Percentiles rank a stretch among this genome's conserved stretches.
Conservation (phyloP, 1,139 yeast species). For the Hansenula sp. region DNA sequence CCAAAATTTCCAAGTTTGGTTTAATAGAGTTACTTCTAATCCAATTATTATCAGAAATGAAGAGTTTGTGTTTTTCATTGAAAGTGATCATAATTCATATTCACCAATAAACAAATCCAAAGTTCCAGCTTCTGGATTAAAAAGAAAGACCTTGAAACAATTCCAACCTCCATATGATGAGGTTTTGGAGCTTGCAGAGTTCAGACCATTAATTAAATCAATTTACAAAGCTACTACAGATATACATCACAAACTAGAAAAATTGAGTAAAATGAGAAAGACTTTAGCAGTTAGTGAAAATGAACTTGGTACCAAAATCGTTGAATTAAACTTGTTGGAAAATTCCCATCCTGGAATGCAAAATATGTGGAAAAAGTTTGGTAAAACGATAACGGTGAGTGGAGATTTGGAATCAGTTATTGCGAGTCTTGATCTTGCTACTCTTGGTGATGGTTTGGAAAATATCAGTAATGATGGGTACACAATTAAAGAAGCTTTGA, state of each 20-base stretch:
- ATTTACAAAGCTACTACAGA: slow-evolving; percentile 61
- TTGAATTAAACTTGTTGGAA: slow-evolving; percentile 47
- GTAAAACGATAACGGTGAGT: slow-evolving; percentile 61
- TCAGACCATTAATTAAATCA: slow-evolving; percentile 80
- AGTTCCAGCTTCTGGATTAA: slow-evolving; percentile 73
- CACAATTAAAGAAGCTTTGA: slow-evolving; percentile 85
- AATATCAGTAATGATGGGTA: slow-evolving; percentile 70
- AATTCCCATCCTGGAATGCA: slow-evolving; percentile 61
- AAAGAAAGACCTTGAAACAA: slow-evolving; percentile 86
- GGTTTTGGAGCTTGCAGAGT: slow-evolving; percentile 70
- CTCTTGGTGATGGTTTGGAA: slow-evolving; percentile 71
- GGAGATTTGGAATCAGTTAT: slow-evolving; percentile 77
- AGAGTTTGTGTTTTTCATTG: slow-evolving; percentile 83
- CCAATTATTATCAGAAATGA: slow-evolving; percentile 82
- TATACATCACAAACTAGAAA: slow-evolving; percentile 51
- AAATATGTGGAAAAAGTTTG: slow-evolving; percentile 76
- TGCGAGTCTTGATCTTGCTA: slow-evolving; percentile 70
- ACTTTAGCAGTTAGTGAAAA: slow-evolving; percentile 52
- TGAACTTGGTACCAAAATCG: slow-evolving; percentile 61
- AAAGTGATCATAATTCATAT: slow-evolving; percentile 77
- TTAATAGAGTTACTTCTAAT: slow-evolving; percentile 65
- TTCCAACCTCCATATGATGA: slow-evolving; percentile 90
- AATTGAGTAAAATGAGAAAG: slow-evolving; percentile 50
- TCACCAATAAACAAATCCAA: slow-evolving; percentile 56
- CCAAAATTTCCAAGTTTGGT: slow-evolving; percentile 77